Percentiles rank a stretch among this genome's conserved stretches.
phyloP scores from a whole-genome alignment of 2,329 filamentous ascomycete genomes.

The Botryotinia calthae region DNA sequence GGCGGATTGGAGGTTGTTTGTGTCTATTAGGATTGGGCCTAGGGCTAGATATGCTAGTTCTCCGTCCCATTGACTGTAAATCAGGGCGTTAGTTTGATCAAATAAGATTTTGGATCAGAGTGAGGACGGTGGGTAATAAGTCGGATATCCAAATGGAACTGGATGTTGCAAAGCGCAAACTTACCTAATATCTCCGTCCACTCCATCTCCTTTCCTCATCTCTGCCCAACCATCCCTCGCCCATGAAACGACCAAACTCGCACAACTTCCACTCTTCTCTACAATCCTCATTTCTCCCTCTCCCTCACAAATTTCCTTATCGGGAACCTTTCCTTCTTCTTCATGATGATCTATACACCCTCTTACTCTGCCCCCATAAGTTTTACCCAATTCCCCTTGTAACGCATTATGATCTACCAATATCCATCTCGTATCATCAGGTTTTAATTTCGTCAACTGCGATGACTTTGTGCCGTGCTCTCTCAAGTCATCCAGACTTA shows the following conservation, averaged over 20 bases:
- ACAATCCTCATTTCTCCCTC: conserved; percentile 58
- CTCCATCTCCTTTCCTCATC: conserved; percentile 43
- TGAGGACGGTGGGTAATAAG: not conserved
- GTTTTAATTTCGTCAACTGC: conserved; percentile 41
- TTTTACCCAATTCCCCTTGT: conserved; percentile 57
- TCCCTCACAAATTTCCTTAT: conserved; percentile 44
- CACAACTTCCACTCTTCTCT: conserved; percentile 68
- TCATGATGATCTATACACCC: conserved; percentile 78
- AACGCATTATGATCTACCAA: conserved; percentile 79
- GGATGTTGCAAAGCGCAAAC: no score
- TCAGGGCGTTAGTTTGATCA: not conserved
- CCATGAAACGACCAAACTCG: conserved; percentile 64
- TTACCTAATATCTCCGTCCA: not conserved
- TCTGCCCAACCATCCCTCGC: conserved; percentile 57
- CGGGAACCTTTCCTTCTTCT: conserved; percentile 59
- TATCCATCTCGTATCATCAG: conserved; percentile 60
- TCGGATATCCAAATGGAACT: not conserved
- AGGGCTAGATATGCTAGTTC: conserved; percentile 66
- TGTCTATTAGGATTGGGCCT: conserved; percentile 72
- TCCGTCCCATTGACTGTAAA: conserved; percentile 43
- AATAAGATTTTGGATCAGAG: not conserved
- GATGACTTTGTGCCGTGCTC: conserved; percentile 46
- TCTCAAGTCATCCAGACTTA: conserved; percentile 61
- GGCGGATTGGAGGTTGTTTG: conserved; percentile 58
- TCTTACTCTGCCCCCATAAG: conserved; percentile 53